phyloP scores from a whole-genome alignment of 208 protist species.

The Trichomonas vaginalis region DNA sequence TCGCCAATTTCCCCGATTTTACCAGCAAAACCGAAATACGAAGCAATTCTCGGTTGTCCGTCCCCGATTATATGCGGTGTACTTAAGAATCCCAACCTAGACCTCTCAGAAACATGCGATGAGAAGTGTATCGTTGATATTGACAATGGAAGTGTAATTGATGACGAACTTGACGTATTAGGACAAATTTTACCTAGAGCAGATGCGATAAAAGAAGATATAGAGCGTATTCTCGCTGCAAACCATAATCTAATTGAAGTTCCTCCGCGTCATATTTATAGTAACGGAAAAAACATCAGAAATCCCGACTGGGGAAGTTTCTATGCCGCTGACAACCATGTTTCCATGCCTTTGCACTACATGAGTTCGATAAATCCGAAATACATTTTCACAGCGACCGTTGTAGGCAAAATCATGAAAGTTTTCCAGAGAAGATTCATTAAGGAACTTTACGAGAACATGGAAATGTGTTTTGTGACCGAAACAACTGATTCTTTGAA shows the following conservation, averaged over 20 bases:
- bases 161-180: background rate
- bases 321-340: too few relatives aligned
- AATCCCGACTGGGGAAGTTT: background rate
- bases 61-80: background rate
- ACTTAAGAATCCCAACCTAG: background rate
- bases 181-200: background rate
- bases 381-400: background rate
- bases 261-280: background rate
- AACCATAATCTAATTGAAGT: background rate
- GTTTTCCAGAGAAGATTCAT: background rate
- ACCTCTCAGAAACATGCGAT: background rate
- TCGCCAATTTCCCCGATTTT: background rate
- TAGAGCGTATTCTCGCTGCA: background rate
- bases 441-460: background rate
- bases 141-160: background rate
- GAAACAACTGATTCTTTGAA: background rate
- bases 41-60: background rate
- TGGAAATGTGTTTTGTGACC: background rate
- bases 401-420: background rate
- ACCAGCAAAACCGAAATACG: background rate
- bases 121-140: background rate
- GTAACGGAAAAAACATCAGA: background rate
- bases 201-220: background rate
- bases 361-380: background rate
- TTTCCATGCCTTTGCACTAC: background rate